Conservation (phyloP, 306 rosid species). For the Rosa persica region DNA sequence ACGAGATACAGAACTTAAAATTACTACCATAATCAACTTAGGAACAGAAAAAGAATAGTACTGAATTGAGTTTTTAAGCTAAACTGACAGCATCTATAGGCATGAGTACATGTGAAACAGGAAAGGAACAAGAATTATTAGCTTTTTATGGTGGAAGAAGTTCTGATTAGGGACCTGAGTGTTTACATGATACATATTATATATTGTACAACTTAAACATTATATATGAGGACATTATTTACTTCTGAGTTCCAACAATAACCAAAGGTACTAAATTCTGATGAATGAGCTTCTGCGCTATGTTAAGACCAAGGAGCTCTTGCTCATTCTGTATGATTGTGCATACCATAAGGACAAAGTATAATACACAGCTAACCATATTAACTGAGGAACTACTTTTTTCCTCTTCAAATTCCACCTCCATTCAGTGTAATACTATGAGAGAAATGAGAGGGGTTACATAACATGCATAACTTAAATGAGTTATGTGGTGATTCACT, state of each 20-base stretch:
- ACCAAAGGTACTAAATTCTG: neutral
- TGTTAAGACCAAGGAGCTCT: neutral
- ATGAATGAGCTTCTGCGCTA: neutral
- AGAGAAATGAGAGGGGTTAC: neutral
- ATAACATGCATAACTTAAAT: neutral
- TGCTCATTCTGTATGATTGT: neutral
- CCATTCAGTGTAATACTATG: neutral
- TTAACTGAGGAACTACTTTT: neutral
- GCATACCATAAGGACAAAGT: neutral
- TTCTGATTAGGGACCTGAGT: neutral
- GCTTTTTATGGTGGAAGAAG: neutral
- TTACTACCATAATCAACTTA: neutral
- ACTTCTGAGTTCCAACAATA: neutral
- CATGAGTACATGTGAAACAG: neutral
- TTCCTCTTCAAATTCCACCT: neutral
- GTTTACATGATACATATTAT: neutral
- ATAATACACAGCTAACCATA: neutral
- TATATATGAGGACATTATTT: neutral
- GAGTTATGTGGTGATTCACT: neutral
- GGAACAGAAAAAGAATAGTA: neutral
- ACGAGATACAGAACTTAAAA: neutral
- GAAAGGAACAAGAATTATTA: neutral
- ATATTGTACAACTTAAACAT: neutral
- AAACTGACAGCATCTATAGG: neutral
- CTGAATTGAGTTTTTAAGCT: neutral